phyloP scores from a whole-genome alignment of 176 grass and related monocot species.

The Oryza rufipogon region DNA sequence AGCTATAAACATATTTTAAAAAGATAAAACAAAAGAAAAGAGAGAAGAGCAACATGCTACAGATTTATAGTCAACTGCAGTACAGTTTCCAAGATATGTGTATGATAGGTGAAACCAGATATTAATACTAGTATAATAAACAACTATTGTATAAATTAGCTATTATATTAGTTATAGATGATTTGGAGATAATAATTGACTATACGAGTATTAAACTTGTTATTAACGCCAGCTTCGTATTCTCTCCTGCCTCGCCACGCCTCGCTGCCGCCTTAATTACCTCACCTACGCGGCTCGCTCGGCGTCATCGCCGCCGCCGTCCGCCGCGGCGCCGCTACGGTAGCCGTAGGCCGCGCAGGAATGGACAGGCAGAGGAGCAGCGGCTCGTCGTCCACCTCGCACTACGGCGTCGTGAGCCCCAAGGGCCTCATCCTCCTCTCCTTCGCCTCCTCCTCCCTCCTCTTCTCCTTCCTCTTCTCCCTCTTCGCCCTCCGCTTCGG shows the following conservation, averaged over 20 bases:
- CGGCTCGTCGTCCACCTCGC: slow-evolving; percentile 23
- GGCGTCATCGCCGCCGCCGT: background rate
- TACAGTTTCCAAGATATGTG: no score
- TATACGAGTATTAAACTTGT: no score
- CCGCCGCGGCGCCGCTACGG: background rate
- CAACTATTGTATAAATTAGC: no score
- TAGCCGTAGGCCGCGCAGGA: background rate
- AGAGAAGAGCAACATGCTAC: no score
- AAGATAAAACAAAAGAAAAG: no score
- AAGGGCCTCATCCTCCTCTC: slow-evolving; percentile 52
- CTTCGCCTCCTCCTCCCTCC: slow-evolving; percentile 68
- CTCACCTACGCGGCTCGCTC: background rate
- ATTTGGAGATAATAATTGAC: no score
- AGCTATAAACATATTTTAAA: no score
- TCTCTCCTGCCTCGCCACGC: background rate
- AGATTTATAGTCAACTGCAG: no score
- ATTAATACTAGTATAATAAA: no score
- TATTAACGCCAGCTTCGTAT: background rate
- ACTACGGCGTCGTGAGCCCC: slow-evolving; percentile 45
- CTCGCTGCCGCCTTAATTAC: background rate
- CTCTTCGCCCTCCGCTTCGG: slow-evolving; percentile 59
- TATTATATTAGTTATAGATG: no score
- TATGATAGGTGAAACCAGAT: no score
- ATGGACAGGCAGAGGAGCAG: slow-evolving; percentile 67
- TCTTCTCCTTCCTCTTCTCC: slow-evolving; percentile 68